Conservation (phyloP, 1,284 basidiomycete genomes). For the Malassezia sp. region DNA sequence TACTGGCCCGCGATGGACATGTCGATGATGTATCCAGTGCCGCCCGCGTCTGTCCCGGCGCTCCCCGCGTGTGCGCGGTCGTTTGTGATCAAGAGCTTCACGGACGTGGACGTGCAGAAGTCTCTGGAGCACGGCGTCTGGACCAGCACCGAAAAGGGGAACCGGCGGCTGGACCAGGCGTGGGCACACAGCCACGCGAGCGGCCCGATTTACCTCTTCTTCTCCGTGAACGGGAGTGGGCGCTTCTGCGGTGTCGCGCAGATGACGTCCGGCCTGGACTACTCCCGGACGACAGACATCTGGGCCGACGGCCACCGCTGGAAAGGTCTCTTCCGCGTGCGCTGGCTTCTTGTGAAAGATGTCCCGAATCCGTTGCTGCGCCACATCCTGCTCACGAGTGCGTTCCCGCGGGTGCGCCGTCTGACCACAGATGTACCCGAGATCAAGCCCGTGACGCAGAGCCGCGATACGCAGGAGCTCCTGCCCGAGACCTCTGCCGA, state of each 20-base stretch:
- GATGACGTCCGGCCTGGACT: conserved; percentile 43
- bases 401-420: neutral
- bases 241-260: conserved; percentile 45
- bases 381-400: conserved; percentile 26
- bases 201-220: conserved; percentile 44
- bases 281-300: conserved; percentile 30
- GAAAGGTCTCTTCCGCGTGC: conserved; percentile 44
- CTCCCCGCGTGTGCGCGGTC: conserved; percentile 22
- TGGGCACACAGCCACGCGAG: conserved; percentile 18
- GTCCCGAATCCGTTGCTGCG: conserved; percentile 37
- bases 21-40: neutral
- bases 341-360: conserved; percentile 44
- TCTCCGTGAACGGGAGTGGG: conserved; percentile 41
- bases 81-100: conserved; percentile 46
- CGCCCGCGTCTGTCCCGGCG: neutral
- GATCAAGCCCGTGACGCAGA: conserved; percentile 42
- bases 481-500: conserved; percentile 27
- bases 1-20: neutral
- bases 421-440: conserved; percentile 28
- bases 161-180: conserved; percentile 37
- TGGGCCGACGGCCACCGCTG: conserved; percentile 46
- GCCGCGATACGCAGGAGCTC: conserved; percentile 43
- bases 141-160: conserved; percentile 45
- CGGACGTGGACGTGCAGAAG: conserved; percentile 42
- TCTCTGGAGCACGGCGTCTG: conserved; percentile 43